These are phyloP conservation scores for Tetracentron sinense DNA, from an alignment of 164 flowering plant genomes.

Conservation along the genomic window DNA sequence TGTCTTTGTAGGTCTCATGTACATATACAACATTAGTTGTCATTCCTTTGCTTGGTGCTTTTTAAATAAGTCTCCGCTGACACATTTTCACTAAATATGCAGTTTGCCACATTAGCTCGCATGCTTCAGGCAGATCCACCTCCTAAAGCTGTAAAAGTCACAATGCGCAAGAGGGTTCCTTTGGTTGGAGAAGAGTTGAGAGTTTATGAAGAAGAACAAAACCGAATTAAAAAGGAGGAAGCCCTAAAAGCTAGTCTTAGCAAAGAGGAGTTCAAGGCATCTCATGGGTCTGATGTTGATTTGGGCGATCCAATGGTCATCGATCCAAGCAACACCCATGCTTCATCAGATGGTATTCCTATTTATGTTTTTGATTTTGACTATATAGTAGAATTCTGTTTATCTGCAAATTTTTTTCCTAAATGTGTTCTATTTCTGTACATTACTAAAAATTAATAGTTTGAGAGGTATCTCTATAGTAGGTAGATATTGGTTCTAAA, in stretches of 20 bases:
- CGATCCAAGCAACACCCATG: slow-evolving; percentile 39
- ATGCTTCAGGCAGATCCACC: slow-evolving; percentile 99
- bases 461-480: no score
- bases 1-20: no score
- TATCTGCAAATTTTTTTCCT: not conserved
- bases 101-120: slow-evolving; percentile 92
- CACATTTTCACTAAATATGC: slow-evolving; percentile 18
- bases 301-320: slow-evolving; percentile 75
- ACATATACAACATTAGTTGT: not conserved
- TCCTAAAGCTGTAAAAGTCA: slow-evolving; percentile 95
- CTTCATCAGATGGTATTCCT: slow-evolving; percentile 59
- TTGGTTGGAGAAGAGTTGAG: slow-evolving; percentile 92
- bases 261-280: slow-evolving; percentile 72
- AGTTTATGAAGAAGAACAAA: slow-evolving; percentile 98
- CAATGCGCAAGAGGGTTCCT: slow-evolving; percentile 82
- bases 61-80: slow-evolving; percentile 1
- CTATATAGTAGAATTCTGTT: no score
- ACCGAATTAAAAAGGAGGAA: slow-evolving; percentile 77
- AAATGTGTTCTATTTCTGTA: not conserved
- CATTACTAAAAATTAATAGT: no score
- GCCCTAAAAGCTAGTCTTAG: slow-evolving; percentile 71
- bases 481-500: not conserved
- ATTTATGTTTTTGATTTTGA: not conserved
- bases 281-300: slow-evolving; percentile 46
- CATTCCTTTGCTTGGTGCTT: not conserved